Conservation (phyloP, 495 filamentous ascomycete genomes). For the Podospora pseudoanserina region DNA sequence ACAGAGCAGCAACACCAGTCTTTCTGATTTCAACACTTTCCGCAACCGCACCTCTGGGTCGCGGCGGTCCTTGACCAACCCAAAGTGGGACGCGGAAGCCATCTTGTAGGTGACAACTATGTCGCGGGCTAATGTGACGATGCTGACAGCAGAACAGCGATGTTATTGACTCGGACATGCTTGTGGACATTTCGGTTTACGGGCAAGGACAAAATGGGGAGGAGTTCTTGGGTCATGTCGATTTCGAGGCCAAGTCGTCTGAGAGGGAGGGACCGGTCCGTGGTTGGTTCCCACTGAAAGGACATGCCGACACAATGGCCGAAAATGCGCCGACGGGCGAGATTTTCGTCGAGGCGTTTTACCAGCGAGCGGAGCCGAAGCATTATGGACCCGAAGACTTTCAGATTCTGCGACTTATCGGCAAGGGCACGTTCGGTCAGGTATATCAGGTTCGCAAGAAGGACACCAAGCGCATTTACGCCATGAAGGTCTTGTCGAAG, state of each 20-base stretch:
- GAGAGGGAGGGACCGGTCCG: slow-evolving; percentile 68
- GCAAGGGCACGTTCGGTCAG: slow-evolving; percentile 98
- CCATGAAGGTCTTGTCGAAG: slow-evolving; percentile 98
- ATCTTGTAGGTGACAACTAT: slow-evolving; percentile 67
- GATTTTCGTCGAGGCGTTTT: slow-evolving; percentile 78
- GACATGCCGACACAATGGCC: slow-evolving; percentile 51
- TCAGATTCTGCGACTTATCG: slow-evolving; percentile 90
- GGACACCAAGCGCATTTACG: slow-evolving; percentile 92
- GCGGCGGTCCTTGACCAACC: slow-evolving; percentile 69
- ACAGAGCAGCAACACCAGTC: slow-evolving; percentile 89
- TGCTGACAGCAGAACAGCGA: slow-evolving; percentile 61
- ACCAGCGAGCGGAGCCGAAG: slow-evolving; percentile 85
- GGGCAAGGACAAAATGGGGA: slow-evolving; percentile 76
- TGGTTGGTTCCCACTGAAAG: slow-evolving; percentile 80
- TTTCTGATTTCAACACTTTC: slow-evolving; percentile 65
- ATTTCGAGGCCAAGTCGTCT: slow-evolving; percentile 62
- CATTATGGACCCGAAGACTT: slow-evolving; percentile 97
- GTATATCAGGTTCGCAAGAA: slow-evolving; percentile 99
- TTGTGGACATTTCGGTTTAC: slow-evolving; percentile 91
- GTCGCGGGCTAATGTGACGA: not conserved
- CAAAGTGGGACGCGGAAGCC: slow-evolving; percentile 93
- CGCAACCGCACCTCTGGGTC: slow-evolving; percentile 46
- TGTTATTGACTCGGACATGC: slow-evolving; percentile 86
- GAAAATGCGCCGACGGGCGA: slow-evolving; percentile 75
- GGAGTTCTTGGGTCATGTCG: slow-evolving; percentile 86